phyloP scores from a whole-genome alignment of 805 yeast genomes.

The Kregervanrija fluxuum region DNA sequence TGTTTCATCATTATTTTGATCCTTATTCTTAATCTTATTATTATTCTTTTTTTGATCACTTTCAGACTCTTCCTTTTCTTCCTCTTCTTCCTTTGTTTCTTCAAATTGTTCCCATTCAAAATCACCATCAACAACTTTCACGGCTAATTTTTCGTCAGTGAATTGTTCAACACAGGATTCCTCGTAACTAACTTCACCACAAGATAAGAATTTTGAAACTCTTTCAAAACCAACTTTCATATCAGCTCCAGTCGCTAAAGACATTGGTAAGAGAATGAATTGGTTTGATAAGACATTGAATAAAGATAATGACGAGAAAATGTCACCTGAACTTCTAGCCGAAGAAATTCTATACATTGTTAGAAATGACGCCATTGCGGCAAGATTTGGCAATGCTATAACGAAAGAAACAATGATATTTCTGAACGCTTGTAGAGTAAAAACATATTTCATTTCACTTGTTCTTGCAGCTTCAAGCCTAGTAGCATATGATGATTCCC shows the following conservation, averaged over 20 bases:
- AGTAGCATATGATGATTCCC: constrained; percentile 75
- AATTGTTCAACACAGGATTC: constrained; percentile 17
- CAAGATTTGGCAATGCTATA: constrained; percentile 51
- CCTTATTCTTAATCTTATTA: neutral
- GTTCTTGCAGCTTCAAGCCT: constrained; percentile 48
- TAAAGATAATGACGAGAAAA: constrained; percentile 63
- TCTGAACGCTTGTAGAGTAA: constrained; percentile 56
- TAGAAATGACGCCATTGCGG: constrained; percentile 56
- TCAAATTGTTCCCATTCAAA: constrained; percentile 61
- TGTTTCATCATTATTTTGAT: neutral
- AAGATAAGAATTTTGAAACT: constrained; percentile 43
- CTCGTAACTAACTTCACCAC: constrained; percentile 31
- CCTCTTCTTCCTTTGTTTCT: constrained; percentile 23
- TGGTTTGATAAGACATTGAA: constrained; percentile 56
- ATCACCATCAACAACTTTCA: constrained; percentile 45
- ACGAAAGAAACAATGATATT: constrained; percentile 52
- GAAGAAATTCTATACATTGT: constrained; percentile 31
- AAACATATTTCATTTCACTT: constrained; percentile 53
- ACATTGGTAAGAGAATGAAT: constrained; percentile 62
- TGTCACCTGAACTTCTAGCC: constrained; percentile 44
- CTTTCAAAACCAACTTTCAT: constrained; percentile 54
- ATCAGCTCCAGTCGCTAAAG: constrained; percentile 60
- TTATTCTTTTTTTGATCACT: neutral
- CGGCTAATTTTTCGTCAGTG: constrained; percentile 29
- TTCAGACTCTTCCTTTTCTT: neutral